Evolutionary conservation across 306 rosid species (phyloP).

Genomic region (Lathyrus tuberosus): DNA sequence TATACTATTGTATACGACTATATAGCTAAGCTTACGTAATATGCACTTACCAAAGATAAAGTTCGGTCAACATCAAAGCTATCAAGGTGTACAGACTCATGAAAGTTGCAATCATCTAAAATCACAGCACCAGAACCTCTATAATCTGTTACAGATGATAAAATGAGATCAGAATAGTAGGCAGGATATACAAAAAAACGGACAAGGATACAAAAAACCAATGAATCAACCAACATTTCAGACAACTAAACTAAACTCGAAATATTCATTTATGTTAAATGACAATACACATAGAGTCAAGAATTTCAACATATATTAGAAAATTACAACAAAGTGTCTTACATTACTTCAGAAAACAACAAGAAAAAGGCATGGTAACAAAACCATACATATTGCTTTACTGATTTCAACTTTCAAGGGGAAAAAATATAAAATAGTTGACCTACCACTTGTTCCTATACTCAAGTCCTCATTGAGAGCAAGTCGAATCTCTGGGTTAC

Average conservation of each 20-base stretch:
- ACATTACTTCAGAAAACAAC: slow-evolving; percentile 11
- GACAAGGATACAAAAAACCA: neutral
- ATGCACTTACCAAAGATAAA: slow-evolving; percentile 70
- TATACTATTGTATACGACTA: slow-evolving; percentile 6
- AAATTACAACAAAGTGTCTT: slow-evolving; percentile 10
- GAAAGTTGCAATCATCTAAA: slow-evolving; percentile 95
- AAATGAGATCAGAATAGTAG: slow-evolving; percentile 32
- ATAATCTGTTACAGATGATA: slow-evolving; percentile 62
- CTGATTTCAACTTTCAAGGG: slow-evolving; percentile 31
- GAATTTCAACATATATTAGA: slow-evolving; percentile 24
- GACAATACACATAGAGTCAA: slow-evolving; percentile 2
- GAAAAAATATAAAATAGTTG: slow-evolving; percentile 44
- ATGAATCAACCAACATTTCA: neutral
- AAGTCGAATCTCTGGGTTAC: slow-evolving; percentile 92
- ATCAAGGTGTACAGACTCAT: slow-evolving; percentile 91
- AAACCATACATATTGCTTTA: slow-evolving; percentile 1
- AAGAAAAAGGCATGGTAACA: slow-evolving; percentile 26
- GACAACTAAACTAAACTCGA: slow-evolving; percentile 14
- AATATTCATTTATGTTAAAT: neutral
- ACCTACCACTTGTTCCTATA: slow-evolving; percentile 75
- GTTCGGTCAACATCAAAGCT: slow-evolving; percentile 79
- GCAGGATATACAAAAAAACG: slow-evolving; percentile 29
- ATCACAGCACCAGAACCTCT: slow-evolving; percentile 74
- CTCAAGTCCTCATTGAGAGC: slow-evolving; percentile 90
- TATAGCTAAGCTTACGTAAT: slow-evolving; percentile 6